These are phyloP conservation scores for Rhynchospora breviuscula DNA, from an alignment of 176 grass and related monocot genomes.

Conservation along the genomic window DNA sequence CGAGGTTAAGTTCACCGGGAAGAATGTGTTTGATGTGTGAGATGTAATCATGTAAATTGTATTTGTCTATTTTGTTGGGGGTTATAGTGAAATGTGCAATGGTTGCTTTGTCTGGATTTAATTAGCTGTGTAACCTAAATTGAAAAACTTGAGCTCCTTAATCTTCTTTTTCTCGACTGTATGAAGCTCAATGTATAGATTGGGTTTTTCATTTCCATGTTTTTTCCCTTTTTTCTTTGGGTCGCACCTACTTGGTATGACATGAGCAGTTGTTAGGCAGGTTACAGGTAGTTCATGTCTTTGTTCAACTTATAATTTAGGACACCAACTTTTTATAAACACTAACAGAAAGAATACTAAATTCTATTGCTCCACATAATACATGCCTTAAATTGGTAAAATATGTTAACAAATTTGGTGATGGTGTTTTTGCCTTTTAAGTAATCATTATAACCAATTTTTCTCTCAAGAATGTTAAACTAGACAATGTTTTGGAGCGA, in stretches of 20 bases:
- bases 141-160: neutral
- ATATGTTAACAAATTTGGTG: too few relatives aligned
- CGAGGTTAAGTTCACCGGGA: constrained; percentile 99
- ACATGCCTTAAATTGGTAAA: too few relatives aligned
- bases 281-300: neutral
- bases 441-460: too few relatives aligned
- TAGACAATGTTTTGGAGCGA: too few relatives aligned
- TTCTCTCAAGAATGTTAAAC: too few relatives aligned
- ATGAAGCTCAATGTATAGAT: constrained; percentile 13
- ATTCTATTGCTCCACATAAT: too few relatives aligned
- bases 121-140: constrained; percentile 15
- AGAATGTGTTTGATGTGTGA: constrained; percentile 74
- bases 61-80: neutral
- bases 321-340: too few relatives aligned
- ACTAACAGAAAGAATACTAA: too few relatives aligned
- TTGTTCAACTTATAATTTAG: neutral
- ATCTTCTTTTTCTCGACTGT: neutral
- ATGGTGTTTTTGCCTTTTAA: too few relatives aligned
- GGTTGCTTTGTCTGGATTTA: constrained; percentile 15
- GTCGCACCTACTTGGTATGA: neutral
- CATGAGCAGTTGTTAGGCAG: neutral
- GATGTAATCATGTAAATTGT: neutral
- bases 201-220: neutral
- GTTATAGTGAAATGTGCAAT: constrained; percentile 4
- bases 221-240: neutral